phyloP scores from a whole-genome alignment of 768 basidiomycete genomes.

The Mycena vitilis region DNA sequence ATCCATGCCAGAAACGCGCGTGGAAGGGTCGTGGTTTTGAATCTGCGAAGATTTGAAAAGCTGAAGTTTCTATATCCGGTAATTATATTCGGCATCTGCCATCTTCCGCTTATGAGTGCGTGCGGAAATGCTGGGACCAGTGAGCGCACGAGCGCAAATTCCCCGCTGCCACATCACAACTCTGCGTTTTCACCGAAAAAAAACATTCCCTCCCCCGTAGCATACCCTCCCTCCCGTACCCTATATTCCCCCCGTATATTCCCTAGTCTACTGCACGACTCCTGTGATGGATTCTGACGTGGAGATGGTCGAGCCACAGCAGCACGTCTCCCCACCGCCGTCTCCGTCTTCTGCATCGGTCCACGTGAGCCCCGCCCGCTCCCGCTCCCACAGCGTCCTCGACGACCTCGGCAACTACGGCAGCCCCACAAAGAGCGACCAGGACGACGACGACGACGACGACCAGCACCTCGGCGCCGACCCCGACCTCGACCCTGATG shows the following conservation, averaged over 20 bases:
- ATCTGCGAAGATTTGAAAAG: not conserved
- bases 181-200: not conserved
- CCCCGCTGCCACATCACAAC: slow-evolving; percentile 22
- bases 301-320: slow-evolving; percentile 39
- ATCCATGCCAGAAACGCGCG: no score
- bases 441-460: not conserved
- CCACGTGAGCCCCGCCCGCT: slow-evolving; percentile 37
- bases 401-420: slow-evolving; percentile 35
- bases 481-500: no score
- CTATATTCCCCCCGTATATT: no score
- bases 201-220: slow-evolving; percentile 20
- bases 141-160: not conserved
- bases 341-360: slow-evolving; percentile 4
- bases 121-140: not conserved
- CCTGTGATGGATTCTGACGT: slow-evolving; percentile 43
- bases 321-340: not conserved
- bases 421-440: slow-evolving; percentile 28
- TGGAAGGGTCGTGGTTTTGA: no score
- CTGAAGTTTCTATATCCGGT: slow-evolving; percentile 12
- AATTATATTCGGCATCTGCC: slow-evolving; percentile 7
- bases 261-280: no score
- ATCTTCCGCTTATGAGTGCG: slow-evolving; percentile 11
- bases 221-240: not conserved
- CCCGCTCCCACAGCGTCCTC: slow-evolving; percentile 20
- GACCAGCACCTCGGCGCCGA: not conserved